Percentiles rank a stretch among this genome's conserved stretches.
phyloP scores from a whole-genome alignment of 2,329 filamentous ascomycete species.

The Fusarium albidum region DNA sequence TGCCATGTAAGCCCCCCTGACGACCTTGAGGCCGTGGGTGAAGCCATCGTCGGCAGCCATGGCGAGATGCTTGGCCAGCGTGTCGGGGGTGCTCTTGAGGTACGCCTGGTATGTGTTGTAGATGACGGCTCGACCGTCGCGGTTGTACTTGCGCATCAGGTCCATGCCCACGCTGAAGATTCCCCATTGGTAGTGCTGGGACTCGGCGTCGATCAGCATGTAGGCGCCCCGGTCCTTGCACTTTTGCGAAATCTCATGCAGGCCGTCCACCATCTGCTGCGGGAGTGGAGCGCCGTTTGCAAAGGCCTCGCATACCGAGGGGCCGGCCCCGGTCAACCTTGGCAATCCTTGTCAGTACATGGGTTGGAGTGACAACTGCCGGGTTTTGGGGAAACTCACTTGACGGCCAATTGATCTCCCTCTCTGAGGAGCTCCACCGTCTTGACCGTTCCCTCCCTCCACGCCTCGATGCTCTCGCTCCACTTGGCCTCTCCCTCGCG shows the following conservation, averaged over 20 bases:
- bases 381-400: slow-evolving; percentile 40
- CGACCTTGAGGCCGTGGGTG: slow-evolving; percentile 64
- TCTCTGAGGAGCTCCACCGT: slow-evolving; percentile 44
- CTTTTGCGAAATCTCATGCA: slow-evolving; percentile 50
- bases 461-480: slow-evolving; percentile 48
- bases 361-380: no score
- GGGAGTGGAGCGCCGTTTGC: slow-evolving; percentile 45
- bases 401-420: slow-evolving; percentile 49
- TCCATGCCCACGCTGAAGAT: slow-evolving; percentile 46
- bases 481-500: slow-evolving; percentile 49
- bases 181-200: slow-evolving; percentile 53
- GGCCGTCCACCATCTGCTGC: slow-evolving; percentile 51
- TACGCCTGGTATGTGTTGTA: slow-evolving; percentile 67
- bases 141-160: slow-evolving; percentile 51
- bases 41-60: slow-evolving; percentile 55
- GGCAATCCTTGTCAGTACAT: not conserved
- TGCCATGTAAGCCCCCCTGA: slow-evolving; percentile 64
- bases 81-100: slow-evolving; percentile 55
- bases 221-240: slow-evolving; percentile 50
- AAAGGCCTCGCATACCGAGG: slow-evolving; percentile 49
- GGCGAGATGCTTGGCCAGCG: slow-evolving; percentile 54
- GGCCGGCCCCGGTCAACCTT: slow-evolving; percentile 54
- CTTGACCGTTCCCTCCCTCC: slow-evolving; percentile 44
- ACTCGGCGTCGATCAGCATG: slow-evolving; percentile 57
- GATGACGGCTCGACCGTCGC: slow-evolving; percentile 44